phyloP scores from a whole-genome alignment of 345 rosid genomes.

The Boechera divaricarpa region DNA sequence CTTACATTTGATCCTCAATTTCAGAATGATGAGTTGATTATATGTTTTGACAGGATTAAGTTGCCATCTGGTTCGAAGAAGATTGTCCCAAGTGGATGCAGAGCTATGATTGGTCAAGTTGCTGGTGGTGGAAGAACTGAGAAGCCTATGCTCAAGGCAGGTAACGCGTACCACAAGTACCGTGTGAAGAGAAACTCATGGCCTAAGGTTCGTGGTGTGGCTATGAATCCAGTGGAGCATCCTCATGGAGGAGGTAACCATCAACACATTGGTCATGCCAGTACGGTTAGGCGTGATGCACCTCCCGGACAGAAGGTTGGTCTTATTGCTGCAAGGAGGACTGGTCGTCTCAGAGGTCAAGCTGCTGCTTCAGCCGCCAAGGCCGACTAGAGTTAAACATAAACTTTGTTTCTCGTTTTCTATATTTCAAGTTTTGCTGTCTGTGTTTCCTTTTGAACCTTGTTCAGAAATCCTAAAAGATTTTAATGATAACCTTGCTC shows the following conservation, averaged over 20 bases:
- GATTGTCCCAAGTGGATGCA: conserved; percentile 70
- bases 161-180: conserved; percentile 77
- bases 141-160: conserved; percentile 78
- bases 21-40: background rate
- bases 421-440: conserved; percentile 20
- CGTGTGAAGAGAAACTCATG: conserved; percentile 80
- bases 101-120: conserved; percentile 80
- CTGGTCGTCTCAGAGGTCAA: conserved; percentile 81
- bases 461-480: conserved; percentile 19
- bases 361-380: conserved; percentile 75
- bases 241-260: conserved; percentile 91
- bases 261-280: conserved; percentile 78
- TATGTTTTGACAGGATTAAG: conserved; percentile 54
- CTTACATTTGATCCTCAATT: background rate
- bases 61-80: conserved; percentile 83
- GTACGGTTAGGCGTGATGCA: conserved; percentile 73
- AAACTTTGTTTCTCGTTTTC: conserved; percentile 1
- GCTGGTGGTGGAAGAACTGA: conserved; percentile 88
- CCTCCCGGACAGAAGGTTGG: conserved; percentile 84
- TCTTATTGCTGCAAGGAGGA: conserved; percentile 77
- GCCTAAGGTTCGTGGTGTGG: conserved; percentile 90
- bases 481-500: background rate
- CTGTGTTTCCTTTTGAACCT: conserved; percentile 27
- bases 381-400: conserved; percentile 52
- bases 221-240: conserved; percentile 88